Conservation (phyloP, 805 yeast species). For the Metschnikowia reukaufii region DNA sequence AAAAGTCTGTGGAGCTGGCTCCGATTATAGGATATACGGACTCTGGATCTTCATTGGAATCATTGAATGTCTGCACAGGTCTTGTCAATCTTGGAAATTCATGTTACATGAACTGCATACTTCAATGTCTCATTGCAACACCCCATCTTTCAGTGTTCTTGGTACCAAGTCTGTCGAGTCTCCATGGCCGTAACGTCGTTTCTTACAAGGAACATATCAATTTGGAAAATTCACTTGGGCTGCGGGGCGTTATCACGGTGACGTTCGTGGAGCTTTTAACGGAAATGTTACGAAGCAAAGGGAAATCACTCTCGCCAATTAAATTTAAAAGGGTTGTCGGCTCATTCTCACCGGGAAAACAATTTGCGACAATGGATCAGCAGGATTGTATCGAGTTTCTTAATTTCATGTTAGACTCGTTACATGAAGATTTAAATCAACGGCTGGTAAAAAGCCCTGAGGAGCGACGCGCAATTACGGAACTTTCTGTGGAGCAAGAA, state of each 20-base stretch:
- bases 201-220: slow-evolving; percentile 69
- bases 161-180: slow-evolving; percentile 26
- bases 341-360: slow-evolving; percentile 53
- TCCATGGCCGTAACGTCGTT: slow-evolving; percentile 27
- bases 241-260: slow-evolving; percentile 74
- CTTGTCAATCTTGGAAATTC: slow-evolving; percentile 83
- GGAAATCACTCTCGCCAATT: slow-evolving; percentile 54
- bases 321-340: slow-evolving; percentile 70
- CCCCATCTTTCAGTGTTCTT: slow-evolving; percentile 64
- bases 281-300: slow-evolving; percentile 51
- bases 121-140: slow-evolving; percentile 84
- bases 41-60: background rate
- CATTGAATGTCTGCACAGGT: slow-evolving; percentile 51
- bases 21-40: background rate
- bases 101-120: slow-evolving; percentile 86
- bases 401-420: slow-evolving; percentile 67
- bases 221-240: slow-evolving; percentile 69
- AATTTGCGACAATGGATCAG: slow-evolving; percentile 68
- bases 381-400: slow-evolving; percentile 87
- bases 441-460: slow-evolving; percentile 35
- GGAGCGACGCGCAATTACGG: slow-evolving; percentile 44
- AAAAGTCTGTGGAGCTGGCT: background rate
- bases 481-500: slow-evolving; percentile 62
- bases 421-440: slow-evolving; percentile 85
- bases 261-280: slow-evolving; percentile 61